Evolutionary conservation across 108 stramenopile species (phyloP), one percentile per base, ranked within the genome.

Genomic region (Parietichytrium sp.): DNA sequence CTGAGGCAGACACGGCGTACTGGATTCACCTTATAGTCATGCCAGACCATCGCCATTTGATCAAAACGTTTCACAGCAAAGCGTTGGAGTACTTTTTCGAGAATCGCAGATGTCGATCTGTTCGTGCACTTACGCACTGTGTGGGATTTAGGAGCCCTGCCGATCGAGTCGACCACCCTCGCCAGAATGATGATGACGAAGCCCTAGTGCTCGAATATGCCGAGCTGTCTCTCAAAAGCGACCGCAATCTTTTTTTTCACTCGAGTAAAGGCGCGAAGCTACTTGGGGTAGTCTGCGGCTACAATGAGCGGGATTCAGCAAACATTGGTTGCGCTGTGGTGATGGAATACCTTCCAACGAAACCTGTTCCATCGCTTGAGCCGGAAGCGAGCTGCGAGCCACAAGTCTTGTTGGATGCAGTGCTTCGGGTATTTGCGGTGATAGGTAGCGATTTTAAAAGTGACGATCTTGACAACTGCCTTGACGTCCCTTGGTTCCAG

Each of bases 281-380:
- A 10, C 23, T 20, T 10, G 42, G 42, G 2, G 16, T 72, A 0
- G 3, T 72, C 0, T 20, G 38, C 23, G 61, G 15, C 33, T 72
- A 72, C 61, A 72, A 72, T 20, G 10, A 13, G 33, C 61, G 61
- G n/a, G 61, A 72, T 38, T 45, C 38, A 10, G 10, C 6, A 12
- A 72, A 72, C 20, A 42, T 42, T 7, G 61, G 61, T 6, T 72
- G 45, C 20, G 61, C 61, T 12, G 61, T 72, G 42, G 13, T 36
- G 15, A 72, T 72, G 61, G 20, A 72, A 25, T 72, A 72, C 52
- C n/a, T n/a, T n/a, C n/a, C n/a, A n/a, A n/a, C n/a, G n/a, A n/a
- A n/a, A n/a, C n/a, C n/a, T n/a, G n/a, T n/a, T n/a, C n/a, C n/a
- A n/a, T n/a, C n/a, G n/a, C n/a, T n/a, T n/a, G n/a, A n/a, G n/a